These are phyloP conservation scores for Hanseniaspora gamundiae DNA, from an alignment of 1,139 yeast genomes.

Conservation along the genomic window DNA sequence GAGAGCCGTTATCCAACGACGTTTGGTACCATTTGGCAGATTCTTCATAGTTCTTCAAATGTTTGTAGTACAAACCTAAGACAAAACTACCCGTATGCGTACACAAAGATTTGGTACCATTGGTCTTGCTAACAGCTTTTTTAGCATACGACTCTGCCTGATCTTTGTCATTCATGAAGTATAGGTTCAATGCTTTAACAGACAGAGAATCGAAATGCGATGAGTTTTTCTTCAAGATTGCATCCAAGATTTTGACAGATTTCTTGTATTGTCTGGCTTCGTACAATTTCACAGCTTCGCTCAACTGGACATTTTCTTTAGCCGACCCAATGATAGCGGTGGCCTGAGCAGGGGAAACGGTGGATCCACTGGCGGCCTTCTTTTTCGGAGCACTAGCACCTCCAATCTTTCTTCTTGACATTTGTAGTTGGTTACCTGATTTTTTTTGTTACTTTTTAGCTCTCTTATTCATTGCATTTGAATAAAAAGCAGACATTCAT, in stretches of 20 bases:
- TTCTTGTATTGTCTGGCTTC: conserved; percentile 83
- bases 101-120: conserved; percentile 27
- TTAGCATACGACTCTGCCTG: conserved; percentile 57
- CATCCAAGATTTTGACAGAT: conserved; percentile 65
- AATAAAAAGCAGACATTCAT: not conserved
- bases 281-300: conserved; percentile 71
- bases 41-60: conserved; percentile 55
- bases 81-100: conserved; percentile 70
- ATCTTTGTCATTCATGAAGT: conserved; percentile 38
- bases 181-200: conserved; percentile 65
- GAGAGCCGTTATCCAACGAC: conserved; percentile 71
- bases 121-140: conserved; percentile 49
- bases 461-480: not conserved
- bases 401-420: conserved; percentile 1
- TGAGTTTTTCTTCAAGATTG: conserved; percentile 63
- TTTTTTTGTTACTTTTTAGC: not conserved
- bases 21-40: conserved; percentile 72
- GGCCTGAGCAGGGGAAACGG: conserved; percentile 1
- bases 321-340: conserved; percentile 9
- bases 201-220: conserved; percentile 74
- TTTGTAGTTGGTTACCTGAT: not conserved
- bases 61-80: conserved; percentile 72
- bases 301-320: conserved; percentile 60
- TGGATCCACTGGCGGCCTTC: conserved; percentile 1
- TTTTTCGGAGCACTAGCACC: conserved; percentile 1